Conservation (phyloP, 257 asterid species). For the Rhazya stricta region DNA sequence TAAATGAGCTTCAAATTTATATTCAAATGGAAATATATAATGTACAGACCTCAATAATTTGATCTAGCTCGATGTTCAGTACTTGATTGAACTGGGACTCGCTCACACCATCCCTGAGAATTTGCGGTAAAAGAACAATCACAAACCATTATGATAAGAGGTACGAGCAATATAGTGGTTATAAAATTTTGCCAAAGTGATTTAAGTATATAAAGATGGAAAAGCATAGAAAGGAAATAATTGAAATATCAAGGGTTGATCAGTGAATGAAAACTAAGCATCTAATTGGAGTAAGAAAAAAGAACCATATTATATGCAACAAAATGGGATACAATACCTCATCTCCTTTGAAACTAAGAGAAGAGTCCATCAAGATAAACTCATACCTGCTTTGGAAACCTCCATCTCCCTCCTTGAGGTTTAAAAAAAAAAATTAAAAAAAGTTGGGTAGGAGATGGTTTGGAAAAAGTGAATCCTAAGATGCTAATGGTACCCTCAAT, state of each 20-base stretch:
- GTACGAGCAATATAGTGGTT: background rate
- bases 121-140: too few relatives aligned
- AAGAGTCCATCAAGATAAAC: too few relatives aligned
- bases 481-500: background rate
- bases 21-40: background rate
- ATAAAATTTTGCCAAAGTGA: background rate
- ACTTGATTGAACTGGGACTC: conserved; percentile 88
- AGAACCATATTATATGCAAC: too few relatives aligned
- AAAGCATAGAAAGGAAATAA: background rate
- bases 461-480: background rate
- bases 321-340: too few relatives aligned
- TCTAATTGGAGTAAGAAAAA: too few relatives aligned
- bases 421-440: too few relatives aligned
- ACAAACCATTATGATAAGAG: background rate
- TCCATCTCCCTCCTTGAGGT: too few relatives aligned
- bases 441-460: background rate
- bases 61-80: conserved; percentile 67
- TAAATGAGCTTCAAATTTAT: background rate
- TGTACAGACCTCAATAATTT: conserved; percentile 70
- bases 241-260: background rate
- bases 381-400: too few relatives aligned
- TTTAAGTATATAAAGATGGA: too few relatives aligned
- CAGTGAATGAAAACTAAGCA: background rate
- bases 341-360: too few relatives aligned
- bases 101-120: conserved; percentile 80